phyloP scores from a whole-genome alignment of 495 filamentous ascomycete species.

The Filosporella fistucella region DNA sequence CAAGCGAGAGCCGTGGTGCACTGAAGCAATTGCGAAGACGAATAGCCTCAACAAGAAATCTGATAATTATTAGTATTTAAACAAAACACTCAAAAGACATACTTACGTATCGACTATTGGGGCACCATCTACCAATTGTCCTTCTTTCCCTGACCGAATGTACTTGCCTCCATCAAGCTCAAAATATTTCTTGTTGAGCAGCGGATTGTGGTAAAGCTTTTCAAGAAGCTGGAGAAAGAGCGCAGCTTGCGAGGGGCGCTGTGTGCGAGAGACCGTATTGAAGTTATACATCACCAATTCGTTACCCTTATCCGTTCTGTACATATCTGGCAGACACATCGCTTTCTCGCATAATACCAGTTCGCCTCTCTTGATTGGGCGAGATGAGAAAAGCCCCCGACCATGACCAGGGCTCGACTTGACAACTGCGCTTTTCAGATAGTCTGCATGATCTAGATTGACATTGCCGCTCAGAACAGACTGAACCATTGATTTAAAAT shows the following conservation, averaged over 20 bases:
- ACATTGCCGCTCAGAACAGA: constrained; percentile 30
- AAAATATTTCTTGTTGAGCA: constrained; percentile 31
- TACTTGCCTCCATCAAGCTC: constrained; percentile 39
- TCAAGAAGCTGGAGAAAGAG: constrained; percentile 36
- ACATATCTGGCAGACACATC: constrained; percentile 30
- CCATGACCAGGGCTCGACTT: constrained; percentile 18
- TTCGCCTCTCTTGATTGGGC: constrained; percentile 44
- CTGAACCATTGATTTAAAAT: constrained; percentile 37
- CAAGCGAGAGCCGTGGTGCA: constrained; percentile 33
- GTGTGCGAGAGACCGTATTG: constrained; percentile 26
- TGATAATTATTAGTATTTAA: constrained; percentile 1
- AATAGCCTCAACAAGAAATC: constrained; percentile 40
- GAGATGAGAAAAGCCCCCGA: constrained; percentile 43
- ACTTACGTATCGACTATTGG: constrained; percentile 49
- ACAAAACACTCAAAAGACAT: background rate
- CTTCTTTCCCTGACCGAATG: constrained; percentile 26
- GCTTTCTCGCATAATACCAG: constrained; percentile 54
- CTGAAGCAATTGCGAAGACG: constrained; percentile 46
- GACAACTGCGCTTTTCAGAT: constrained; percentile 26
- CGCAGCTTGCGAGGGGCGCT: constrained; percentile 26
- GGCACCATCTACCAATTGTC: constrained; percentile 34
- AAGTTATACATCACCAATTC: constrained; percentile 22
- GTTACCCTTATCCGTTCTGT: constrained; percentile 7
- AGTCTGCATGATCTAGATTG: constrained; percentile 43
- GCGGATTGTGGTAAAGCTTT: constrained; percentile 48